Conservation (phyloP, 345 rosid genomes). For the Eucalyptus tenuipes region DNA sequence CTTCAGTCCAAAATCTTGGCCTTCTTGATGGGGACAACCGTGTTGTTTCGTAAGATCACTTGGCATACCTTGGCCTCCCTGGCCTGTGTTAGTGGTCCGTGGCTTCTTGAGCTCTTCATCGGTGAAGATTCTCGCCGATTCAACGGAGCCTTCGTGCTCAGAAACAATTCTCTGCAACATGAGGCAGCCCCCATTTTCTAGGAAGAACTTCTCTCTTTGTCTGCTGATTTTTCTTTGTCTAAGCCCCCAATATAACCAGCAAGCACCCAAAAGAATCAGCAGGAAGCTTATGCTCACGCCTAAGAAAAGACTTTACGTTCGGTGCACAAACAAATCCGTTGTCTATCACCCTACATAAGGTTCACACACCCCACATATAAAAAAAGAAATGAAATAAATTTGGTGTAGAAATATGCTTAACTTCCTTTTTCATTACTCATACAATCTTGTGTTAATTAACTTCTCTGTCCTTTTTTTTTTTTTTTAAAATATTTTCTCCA, state of each 20-base stretch:
- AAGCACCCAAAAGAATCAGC: neutral
- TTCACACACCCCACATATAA: no score
- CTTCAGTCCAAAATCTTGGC: slow-evolving; percentile 16
- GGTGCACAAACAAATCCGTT: no score
- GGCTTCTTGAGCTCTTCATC: slow-evolving; percentile 3
- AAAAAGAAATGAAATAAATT: no score
- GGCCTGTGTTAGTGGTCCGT: no score
- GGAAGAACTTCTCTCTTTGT: neutral
- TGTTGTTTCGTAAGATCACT: slow-evolving; percentile 15
- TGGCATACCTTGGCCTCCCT: neutral
- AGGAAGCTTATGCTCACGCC: neutral
- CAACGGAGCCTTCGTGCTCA: no score
- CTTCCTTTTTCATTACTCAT: neutral
- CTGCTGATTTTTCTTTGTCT: neutral
- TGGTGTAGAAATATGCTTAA: neutral
- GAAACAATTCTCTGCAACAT: neutral
- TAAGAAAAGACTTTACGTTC: no score
- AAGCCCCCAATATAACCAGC: neutral
- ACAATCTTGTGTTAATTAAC: no score
- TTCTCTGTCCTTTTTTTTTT: no score
- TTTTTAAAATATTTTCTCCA: no score
- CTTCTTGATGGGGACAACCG: slow-evolving; percentile 20
- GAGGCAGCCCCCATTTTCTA: slow-evolving; percentile 20
- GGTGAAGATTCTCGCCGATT: slow-evolving; percentile 7
- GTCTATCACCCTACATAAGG: no score